Base-by-base conservation (phyloP, 176 grass and related monocot species). In the Zea luxurians region DNA sequence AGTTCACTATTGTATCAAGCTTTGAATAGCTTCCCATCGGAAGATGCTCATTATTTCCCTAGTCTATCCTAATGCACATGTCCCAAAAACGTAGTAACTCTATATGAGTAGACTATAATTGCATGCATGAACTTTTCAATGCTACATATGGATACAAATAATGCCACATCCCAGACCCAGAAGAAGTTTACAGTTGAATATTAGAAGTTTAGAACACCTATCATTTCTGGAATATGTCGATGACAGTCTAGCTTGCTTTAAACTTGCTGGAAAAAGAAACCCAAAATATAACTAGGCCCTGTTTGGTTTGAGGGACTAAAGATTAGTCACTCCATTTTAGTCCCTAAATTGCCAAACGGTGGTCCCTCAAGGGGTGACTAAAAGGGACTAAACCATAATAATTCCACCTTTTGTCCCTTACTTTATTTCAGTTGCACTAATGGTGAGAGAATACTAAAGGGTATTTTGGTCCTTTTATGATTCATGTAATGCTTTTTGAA, bases 1-100 rank as follows among this genome's bases (percentile, higher is more conserved):
- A 77, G 83, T 65, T 68, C 41, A 47, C 73, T 68, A 40, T 5
- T 71, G 1, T 47, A 4, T 81, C 44, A 13, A 55, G 13, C 40
- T 74, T 78, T 64, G 6, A 18, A 35, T 69, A n/a, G 15, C 37
- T 76, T 68, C 34, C 2, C 37, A 70, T 80, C 2, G 70, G 6
- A 68, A 50, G 2, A 8, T 10, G 11, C 76, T 74, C 4, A 2
- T 53, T 64, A 38, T 79, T 64, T 42, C 8, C 46, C 10, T 42
- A 40, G 11, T 20, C 1, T 15, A 62, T 12, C 9, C 9, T 15
- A 42, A 4, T 21, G 12, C 16, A 17, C 52, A 58, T 47, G 4
- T 8, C 13, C 16, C 61, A 43, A 40, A 48, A 57, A 27, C 4
- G 13, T 8, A 40, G 43, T 38, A 52, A 5, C 17, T 49, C 5